Evolutionary conservation across 108 stramenopile genomes (phyloP).

Genomic region (Mediolabrus comicus): DNA sequence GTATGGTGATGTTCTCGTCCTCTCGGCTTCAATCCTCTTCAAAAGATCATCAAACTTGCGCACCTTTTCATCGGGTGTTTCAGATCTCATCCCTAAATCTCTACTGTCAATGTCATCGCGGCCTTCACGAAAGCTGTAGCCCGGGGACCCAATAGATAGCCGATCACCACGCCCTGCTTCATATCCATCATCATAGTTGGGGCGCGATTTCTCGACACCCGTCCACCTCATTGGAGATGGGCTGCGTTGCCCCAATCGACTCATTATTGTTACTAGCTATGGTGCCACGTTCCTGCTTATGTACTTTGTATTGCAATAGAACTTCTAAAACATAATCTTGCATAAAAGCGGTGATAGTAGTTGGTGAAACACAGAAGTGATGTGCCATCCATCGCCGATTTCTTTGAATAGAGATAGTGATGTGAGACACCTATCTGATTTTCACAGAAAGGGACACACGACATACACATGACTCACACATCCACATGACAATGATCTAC

Average conservation of each 20-base stretch:
- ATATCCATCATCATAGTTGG: not conserved
- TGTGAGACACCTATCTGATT: too few relatives aligned
- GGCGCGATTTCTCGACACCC: not conserved
- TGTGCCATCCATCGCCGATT: too few relatives aligned
- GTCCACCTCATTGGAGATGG: not conserved
- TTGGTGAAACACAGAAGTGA: too few relatives aligned
- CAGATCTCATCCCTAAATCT: not conserved
- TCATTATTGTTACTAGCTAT: not conserved
- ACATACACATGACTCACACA: too few relatives aligned
- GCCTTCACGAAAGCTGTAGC: slow-evolving; percentile 8
- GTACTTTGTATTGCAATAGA: too few relatives aligned
- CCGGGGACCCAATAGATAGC: not conserved
- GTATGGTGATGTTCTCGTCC: slow-evolving; percentile 7
- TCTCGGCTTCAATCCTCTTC: slow-evolving; percentile 13
- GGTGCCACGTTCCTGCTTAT: too few relatives aligned
- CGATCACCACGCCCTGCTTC: not conserved
- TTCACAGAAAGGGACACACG: too few relatives aligned
- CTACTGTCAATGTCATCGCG: slow-evolving; percentile 11
- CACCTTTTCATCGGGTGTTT: slow-evolving; percentile 2
- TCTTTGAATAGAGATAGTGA: too few relatives aligned
- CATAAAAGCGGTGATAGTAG: too few relatives aligned
- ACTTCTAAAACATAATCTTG: too few relatives aligned
- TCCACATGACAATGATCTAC: too few relatives aligned
- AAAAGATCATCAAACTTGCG: slow-evolving; percentile 18
- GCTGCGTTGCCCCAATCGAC: not conserved